Evolutionary conservation across 208 protist species (phyloP), one percentile per base, ranked within the genome.

Genomic region (Strigomonas galati): DNA sequence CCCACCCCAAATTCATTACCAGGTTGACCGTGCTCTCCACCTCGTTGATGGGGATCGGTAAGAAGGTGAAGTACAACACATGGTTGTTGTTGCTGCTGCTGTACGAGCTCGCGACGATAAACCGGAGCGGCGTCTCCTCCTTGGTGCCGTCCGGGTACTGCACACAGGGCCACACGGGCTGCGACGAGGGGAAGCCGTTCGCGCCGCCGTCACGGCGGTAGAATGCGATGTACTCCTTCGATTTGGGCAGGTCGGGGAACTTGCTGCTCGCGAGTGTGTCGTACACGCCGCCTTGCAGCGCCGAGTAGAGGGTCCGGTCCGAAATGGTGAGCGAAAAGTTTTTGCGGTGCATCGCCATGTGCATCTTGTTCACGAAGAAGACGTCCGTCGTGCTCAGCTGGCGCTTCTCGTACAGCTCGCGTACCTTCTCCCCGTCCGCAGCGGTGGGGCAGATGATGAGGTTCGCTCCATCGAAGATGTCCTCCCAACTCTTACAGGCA

Each of bases 1-100:
- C 66, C 72, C 78, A 88, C 3, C 79, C 79, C 6, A 66, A 46
- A 60, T 88, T 88, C 32, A 84, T 63, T 31, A 67, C 56, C 19
- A 87, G 35, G 49, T 53, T 54, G 21, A 48, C 27, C 5, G 27
- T 26, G 12, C 72, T 43, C 49, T 74, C 51, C 27, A 84, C 55
- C 6, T 53, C 9, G 6, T 30, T 21, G 43, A 87, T 46, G 40
- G 78, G 67, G 26, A 71, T 53, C 12, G 78, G 82, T n/a, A 87
- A 55, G 17, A 87, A 59, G 2, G 65, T 74, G 68, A 81, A 79
- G 40, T 75, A 80, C 30, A 84, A 56, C 37, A 63, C 67, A 28
- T 65, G 73, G 26, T 71, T 35, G 31, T 21, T 21, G 28, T 40
- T 7, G 44, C 31, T 12, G 62, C 23, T 21, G 10, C 35, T 14